Base-by-base conservation (phyloP, 805 yeast species). In the Jamesozyma spencerorum region DNA sequence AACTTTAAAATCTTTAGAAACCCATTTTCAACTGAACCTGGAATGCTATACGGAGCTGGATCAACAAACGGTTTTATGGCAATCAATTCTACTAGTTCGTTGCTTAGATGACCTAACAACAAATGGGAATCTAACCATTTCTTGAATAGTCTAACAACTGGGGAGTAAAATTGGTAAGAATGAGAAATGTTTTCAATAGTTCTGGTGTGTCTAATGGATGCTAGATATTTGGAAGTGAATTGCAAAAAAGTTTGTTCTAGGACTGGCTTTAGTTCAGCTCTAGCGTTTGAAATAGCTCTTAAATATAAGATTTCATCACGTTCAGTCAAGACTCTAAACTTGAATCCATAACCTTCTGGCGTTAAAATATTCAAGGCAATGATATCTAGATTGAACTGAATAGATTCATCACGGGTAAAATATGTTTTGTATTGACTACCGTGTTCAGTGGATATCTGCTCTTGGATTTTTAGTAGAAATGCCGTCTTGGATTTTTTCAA, bases 401-500 rank as follows among this genome's bases (percentile, higher is more conserved):
- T 68, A 2, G 77, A 64, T 46, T 70, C 68, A 55, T 88, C 96
- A 39, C 75, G 71, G 2, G 82, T 75, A 27, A 88, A 65, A 49
- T 70, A 75, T 1, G 82, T 66, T 36, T 65, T 66, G 56, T 82
- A 84, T 14, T 63, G 63, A 11, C 79, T 69, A 10, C 80, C 69
- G 39, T 75, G 75, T 42, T 68, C 65, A 6, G 57, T 41, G 5
- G 62, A 53, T 17, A 74, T 43, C 19, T 55, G 57, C 37, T 75
- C 74, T 38, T 76, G 72, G 18, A 88, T 74, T 50, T 82, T 82
- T 40, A 92, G 58, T 51, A 90, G 65, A 50, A 92, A 85, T 6
- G 97, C 97, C 26, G 94, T 76, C 56, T 92, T 92, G 13, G 95
- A 82, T 53, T 82, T 80, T n/a, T 59, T 92, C 97, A 40, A 87